Evolutionary conservation across 2,329 filamentous ascomycete species (phyloP).

Genomic region (Xylariaceae sp.): DNA sequence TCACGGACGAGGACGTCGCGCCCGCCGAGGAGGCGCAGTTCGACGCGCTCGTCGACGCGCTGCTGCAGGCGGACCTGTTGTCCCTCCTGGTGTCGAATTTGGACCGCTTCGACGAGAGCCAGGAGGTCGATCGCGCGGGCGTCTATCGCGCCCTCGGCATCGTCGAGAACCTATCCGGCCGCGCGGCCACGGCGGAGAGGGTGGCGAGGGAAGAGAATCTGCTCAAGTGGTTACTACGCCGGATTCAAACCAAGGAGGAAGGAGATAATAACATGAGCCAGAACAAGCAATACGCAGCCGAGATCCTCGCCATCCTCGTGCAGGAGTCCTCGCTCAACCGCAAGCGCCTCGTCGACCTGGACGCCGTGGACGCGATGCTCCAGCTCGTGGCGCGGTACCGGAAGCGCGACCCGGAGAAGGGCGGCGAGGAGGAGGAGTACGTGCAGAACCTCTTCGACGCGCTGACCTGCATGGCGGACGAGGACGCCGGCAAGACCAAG

Average conservation of each 20-base stretch:
- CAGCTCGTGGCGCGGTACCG: slow-evolving; percentile 82
- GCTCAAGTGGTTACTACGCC: slow-evolving; percentile 69
- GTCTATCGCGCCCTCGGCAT: slow-evolving; percentile 82
- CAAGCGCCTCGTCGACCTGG: slow-evolving; percentile 53
- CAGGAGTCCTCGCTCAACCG: slow-evolving; percentile 68
- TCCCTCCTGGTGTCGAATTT: slow-evolving; percentile 74
- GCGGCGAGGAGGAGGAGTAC: slow-evolving; percentile 87
- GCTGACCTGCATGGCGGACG: slow-evolving; percentile 74
- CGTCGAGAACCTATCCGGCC: slow-evolving; percentile 74
- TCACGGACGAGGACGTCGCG: slow-evolving; percentile 88
- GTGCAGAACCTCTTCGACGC: slow-evolving; percentile 91
- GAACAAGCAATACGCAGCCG: slow-evolving; percentile 93
- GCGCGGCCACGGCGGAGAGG: slow-evolving; percentile 57
- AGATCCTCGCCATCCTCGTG: slow-evolving; percentile 82
- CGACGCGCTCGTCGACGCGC: slow-evolving; percentile 64
- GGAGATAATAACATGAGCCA: slow-evolving; percentile 57
- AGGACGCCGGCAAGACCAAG: slow-evolving; percentile 66
- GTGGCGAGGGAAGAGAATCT: slow-evolving; percentile 65
- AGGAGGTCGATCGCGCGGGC: slow-evolving; percentile 68
- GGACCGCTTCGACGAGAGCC: slow-evolving; percentile 68
- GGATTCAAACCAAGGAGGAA: slow-evolving; percentile 56
- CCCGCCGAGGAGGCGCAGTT: slow-evolving; percentile 78
- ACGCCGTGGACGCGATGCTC: slow-evolving; percentile 74
- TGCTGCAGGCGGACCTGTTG: slow-evolving; percentile 65
- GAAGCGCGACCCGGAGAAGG: slow-evolving; percentile 76